Percentiles rank a stretch among this genome's conserved stretches.
phyloP scores from a whole-genome alignment of 176 grass and related monocot genomes.

The Aegilops longissima region DNA sequence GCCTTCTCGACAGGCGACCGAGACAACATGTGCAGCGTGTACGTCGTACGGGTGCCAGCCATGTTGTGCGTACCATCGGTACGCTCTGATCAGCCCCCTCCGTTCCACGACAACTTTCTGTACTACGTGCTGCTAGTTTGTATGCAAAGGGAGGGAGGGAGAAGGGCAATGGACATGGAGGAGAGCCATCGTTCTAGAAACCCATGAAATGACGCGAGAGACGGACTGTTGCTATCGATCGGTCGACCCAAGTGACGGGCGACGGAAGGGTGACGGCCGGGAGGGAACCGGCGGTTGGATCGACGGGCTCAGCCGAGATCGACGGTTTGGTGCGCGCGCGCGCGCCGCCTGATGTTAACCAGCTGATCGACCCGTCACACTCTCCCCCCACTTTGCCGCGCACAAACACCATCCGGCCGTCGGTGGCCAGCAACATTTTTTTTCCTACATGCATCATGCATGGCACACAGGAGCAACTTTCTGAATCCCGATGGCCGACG shows the following conservation, averaged over 20 bases:
- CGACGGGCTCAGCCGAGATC: background rate
- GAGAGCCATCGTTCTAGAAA: background rate
- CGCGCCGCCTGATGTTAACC: background rate
- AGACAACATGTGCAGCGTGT: no score
- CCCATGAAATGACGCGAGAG: background rate
- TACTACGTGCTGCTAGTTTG: no score
- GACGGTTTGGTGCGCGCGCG: conserved; percentile 11
- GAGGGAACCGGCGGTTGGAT: conserved; percentile 3
- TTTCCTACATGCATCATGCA: background rate
- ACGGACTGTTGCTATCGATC: background rate
- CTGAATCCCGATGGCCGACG: background rate
- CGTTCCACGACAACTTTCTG: background rate
- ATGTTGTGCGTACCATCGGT: no score
- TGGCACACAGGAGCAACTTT: background rate
- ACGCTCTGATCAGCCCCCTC: background rate
- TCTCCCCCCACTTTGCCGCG: background rate
- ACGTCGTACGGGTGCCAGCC: no score
- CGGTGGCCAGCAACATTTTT: conserved; percentile 30
- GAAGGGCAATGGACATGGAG: no score
- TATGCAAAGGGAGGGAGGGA: no score
- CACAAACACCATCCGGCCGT: background rate
- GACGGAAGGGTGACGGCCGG: background rate
- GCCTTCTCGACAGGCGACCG: no score
- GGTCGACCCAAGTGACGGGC: background rate
- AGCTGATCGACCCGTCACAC: background rate